Evolutionary conservation across 2,329 filamentous ascomycete genomes (phyloP).

Genomic region (Aureobasidium pullulans): DNA sequence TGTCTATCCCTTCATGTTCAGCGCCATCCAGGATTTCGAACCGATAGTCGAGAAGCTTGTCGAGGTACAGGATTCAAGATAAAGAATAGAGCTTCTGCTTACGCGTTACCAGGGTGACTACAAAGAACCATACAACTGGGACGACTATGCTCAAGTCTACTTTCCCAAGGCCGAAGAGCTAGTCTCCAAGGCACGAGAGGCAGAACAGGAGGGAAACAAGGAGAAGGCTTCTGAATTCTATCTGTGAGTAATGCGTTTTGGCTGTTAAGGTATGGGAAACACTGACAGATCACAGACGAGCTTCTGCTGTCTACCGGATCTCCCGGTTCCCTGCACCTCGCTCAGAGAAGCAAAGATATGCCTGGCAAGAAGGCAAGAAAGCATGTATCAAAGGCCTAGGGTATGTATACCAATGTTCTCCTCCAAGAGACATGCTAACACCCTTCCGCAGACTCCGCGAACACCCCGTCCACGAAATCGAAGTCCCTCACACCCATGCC

Average conservation of each 20-base stretch:
- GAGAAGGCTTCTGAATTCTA: slow-evolving; percentile 55
- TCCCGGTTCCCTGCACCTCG: slow-evolving; percentile 57
- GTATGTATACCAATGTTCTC: slow-evolving; percentile 13
- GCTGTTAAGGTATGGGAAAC: not conserved
- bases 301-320: slow-evolving; percentile 66
- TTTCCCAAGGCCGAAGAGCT: slow-evolving; percentile 55
- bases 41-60: slow-evolving; percentile 61
- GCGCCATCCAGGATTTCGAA: slow-evolving; percentile 59
- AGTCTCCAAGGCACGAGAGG: slow-evolving; percentile 44
- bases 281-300: slow-evolving; percentile 38
- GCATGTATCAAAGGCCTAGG: slow-evolving; percentile 51
- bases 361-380: slow-evolving; percentile 59
- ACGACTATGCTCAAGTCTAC: slow-evolving; percentile 56
- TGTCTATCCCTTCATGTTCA: slow-evolving; percentile 61
- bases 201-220: slow-evolving; percentile 41
- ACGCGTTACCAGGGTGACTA: slow-evolving; percentile 40
- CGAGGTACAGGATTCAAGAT: slow-evolving; percentile 30
- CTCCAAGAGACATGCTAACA: not conserved
- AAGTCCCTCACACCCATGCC: slow-evolving; percentile 51
- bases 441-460: slow-evolving; percentile 37
- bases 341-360: slow-evolving; percentile 47
- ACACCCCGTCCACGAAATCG: slow-evolving; percentile 54
- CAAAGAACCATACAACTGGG: slow-evolving; percentile 56
- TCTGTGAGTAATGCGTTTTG: slow-evolving; percentile 32
- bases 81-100: not conserved